Conservation (phyloP, 2,329 filamentous ascomycete genomes). For the Calonectria pseudoreteaudii region DNA sequence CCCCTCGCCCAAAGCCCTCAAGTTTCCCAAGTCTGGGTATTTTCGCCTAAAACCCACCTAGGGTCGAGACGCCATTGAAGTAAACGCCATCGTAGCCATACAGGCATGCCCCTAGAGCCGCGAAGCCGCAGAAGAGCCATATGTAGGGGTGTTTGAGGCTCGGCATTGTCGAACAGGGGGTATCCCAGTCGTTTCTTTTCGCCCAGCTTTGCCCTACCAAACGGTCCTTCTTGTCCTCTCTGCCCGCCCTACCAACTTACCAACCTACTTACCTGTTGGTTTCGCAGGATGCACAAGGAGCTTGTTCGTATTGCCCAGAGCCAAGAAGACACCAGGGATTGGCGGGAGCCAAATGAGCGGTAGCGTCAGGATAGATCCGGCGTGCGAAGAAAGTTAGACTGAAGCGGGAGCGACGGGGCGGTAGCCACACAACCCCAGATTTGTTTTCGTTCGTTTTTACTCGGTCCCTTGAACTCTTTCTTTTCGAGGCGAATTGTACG, state of each 20-base stretch:
- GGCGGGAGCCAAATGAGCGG: background rate
- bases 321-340: background rate
- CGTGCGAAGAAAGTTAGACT: conserved; percentile 2
- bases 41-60: too few relatives aligned
- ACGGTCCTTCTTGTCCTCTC: too few relatives aligned
- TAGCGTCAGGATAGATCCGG: conserved; percentile 11
- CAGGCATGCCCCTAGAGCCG: conserved; percentile 50
- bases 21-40: too few relatives aligned
- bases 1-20: too few relatives aligned
- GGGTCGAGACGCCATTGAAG: conserved; percentile 50
- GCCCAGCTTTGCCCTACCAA: background rate
- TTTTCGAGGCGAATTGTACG: background rate
- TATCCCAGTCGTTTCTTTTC: too few relatives aligned
- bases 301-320: background rate
- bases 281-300: too few relatives aligned
- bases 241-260: too few relatives aligned
- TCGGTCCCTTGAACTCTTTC: background rate
- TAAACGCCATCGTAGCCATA: conserved; percentile 54
- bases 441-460: background rate
- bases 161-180: conserved; percentile 24
- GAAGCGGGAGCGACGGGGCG: background rate
- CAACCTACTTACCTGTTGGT: too few relatives aligned
- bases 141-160: conserved; percentile 45
- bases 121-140: conserved; percentile 50
- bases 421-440: conserved; percentile 20